These are phyloP conservation scores for Secale cereale DNA, from an alignment of 176 grass and related monocot species.

Conservation along the genomic window DNA sequence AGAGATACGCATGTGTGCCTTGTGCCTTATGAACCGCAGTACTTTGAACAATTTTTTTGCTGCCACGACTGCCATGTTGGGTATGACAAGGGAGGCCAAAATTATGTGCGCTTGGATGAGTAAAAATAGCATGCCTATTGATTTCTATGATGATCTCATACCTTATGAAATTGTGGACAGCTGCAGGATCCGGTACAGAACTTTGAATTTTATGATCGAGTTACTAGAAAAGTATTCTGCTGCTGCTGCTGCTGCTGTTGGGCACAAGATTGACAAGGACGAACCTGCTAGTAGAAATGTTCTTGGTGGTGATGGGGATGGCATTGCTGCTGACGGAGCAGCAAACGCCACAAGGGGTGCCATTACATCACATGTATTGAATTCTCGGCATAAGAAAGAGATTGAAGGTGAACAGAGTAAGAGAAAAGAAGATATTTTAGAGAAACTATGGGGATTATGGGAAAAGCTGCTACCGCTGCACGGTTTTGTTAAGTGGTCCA, in stretches of 20 bases:
- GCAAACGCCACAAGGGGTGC: not conserved
- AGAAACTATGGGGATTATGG: not conserved
- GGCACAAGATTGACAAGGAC: not conserved
- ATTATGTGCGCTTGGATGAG: not conserved
- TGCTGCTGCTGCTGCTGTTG: not conserved
- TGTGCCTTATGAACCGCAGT: not conserved
- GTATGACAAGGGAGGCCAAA: not conserved
- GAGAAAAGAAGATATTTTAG: not conserved
- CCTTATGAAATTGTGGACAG: not conserved
- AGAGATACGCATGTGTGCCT: not conserved
- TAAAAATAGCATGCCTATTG: not conserved
- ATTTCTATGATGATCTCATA: not conserved
- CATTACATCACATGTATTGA: not conserved
- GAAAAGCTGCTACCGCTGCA: not conserved
- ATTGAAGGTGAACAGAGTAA: too few relatives aligned
- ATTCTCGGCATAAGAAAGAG: too few relatives aligned
- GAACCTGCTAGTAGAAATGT: not conserved
- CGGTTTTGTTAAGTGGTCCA: not conserved
- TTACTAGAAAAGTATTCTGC: not conserved
- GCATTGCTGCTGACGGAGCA: not conserved
- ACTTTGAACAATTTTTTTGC: too few relatives aligned
- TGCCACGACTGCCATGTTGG: too few relatives aligned
- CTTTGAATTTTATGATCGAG: not conserved
- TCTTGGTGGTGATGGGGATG: not conserved
- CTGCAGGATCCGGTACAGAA: not conserved